Evolutionary conservation across 2,329 filamentous ascomycete genomes (phyloP), one percentile per base, ranked within the genome.

Genomic region (Ustilaginoidea virens): DNA sequence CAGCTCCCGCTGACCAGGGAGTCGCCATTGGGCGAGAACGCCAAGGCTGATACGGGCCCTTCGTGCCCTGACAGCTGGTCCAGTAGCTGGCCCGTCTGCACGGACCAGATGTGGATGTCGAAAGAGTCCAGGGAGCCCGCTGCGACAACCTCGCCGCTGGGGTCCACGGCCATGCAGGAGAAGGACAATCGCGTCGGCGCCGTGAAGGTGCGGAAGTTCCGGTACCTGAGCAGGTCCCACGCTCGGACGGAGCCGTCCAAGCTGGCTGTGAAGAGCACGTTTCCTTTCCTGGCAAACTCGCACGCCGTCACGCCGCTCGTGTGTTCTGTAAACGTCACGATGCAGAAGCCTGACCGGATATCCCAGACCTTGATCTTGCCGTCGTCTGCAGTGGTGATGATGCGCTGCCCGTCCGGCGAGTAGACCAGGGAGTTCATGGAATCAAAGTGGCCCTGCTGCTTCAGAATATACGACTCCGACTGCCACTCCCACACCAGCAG

Each of bases 401-500:
- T 82, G 22, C 80, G 76, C 46, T 92, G 82, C 4, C 90, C 87
- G 45, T 94, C 87, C 0, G 90, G 86, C 5, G 90, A 87, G 54
- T 96, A 98, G 7, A 80, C 78, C 4, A 98, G 63, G 1, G 85
- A 71, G 52, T 96, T 96, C 71, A 96, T 86, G 2, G 83, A 80
- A 50, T 98, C 90, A 39, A 93, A 86, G 54, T 98, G 90, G 0
- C 87, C 90, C 53, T 96, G 90, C 48, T 98, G 90, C 56, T 98
- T 98, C 27, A 98, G 62, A 33, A 98, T 92, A 52, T 98, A 98
- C 5, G 87, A 96, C 53, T 98, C 92, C 0, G 90, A 98, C 49
- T 96, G 87, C 86, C 92, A 98, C 52, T 98, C 90, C 90, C 90
- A 98, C 4, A 98, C 90, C 4, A 98, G 60, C n/a, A 98, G 63